Evolutionary conservation across 225 moss, liverwort and hornwort species (phyloP).

Genomic region (Marchantia polymorpha): DNA sequence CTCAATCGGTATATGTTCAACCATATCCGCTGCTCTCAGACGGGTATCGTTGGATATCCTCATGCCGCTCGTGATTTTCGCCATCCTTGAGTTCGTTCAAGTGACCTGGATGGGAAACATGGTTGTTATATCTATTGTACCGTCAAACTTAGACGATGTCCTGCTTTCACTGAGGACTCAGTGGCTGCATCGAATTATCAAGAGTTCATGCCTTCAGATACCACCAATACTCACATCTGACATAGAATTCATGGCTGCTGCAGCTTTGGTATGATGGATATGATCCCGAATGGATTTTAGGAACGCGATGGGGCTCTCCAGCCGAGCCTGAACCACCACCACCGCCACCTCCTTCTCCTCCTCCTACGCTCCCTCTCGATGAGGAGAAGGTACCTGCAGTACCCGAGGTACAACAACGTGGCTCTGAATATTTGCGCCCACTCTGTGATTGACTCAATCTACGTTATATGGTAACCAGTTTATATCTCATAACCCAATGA

Average conservation of each 20-base stretch:
- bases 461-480: not conserved
- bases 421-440: not conserved
- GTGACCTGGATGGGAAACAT: too few species aligned
- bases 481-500: too few species aligned
- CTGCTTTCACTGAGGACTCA: too few species aligned
- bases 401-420: constrained; percentile 1
- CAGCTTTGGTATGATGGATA: constrained; percentile 47
- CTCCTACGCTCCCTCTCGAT: not conserved
- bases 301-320: constrained; percentile 35
- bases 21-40: too few species aligned
- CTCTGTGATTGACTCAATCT: not conserved
- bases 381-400: constrained; percentile 1
- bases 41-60: too few species aligned
- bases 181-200: too few species aligned
- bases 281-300: constrained; percentile 38
- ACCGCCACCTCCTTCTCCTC: constrained; percentile 1
- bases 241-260: not conserved
- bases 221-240: not conserved
- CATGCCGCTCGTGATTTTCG: too few species aligned
- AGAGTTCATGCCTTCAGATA: too few species aligned
- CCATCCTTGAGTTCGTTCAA: too few species aligned
- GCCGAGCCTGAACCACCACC: constrained; percentile 39
- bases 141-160: too few species aligned
- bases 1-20: too few species aligned
- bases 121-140: too few species aligned